Percentiles rank a stretch among this genome's conserved stretches.
These are phyloP conservation scores for Fusarium pininemorale DNA, from an alignment of 2,329 filamentous ascomycete genomes.

Conservation along the genomic window DNA sequence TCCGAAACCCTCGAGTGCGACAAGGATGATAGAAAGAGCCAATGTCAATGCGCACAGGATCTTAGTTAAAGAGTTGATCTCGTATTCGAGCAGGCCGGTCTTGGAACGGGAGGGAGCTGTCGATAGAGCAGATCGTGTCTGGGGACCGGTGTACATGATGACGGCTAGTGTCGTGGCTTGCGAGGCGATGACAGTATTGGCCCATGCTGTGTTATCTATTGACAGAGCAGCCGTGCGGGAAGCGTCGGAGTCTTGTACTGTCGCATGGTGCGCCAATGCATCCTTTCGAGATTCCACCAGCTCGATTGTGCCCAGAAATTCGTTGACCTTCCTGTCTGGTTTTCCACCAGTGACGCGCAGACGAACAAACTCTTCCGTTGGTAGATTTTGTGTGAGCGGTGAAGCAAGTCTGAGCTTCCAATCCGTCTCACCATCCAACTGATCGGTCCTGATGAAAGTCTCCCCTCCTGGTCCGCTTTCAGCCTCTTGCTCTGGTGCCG, in stretches of 20 bases:
- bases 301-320: slow-evolving; percentile 91
- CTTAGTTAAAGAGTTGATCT: slow-evolving; percentile 97
- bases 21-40: slow-evolving; percentile 84
- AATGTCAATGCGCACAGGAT: slow-evolving; percentile 92
- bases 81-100: slow-evolving; percentile 90
- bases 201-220: slow-evolving; percentile 99
- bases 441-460: slow-evolving; percentile 96
- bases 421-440: slow-evolving; percentile 96
- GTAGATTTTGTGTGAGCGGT: slow-evolving; percentile 81
- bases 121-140: slow-evolving; percentile 92
- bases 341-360: slow-evolving; percentile 83
- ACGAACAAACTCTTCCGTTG: slow-evolving; percentile 75
- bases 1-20: slow-evolving; percentile 85
- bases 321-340: slow-evolving; percentile 92
- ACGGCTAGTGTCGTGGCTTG: slow-evolving; percentile 89
- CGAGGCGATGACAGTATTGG: slow-evolving; percentile 95
- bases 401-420: slow-evolving; percentile 96
- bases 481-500: slow-evolving; percentile 38
- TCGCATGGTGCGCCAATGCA: slow-evolving; percentile 55
- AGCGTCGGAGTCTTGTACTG: slow-evolving; percentile 47
- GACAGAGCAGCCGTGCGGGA: slow-evolving; percentile 76
- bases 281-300: slow-evolving; percentile 66
- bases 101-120: slow-evolving; percentile 93
- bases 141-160: slow-evolving; percentile 92
- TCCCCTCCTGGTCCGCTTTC: slow-evolving; percentile 71